Base-by-base conservation (phyloP, 768 basidiomycete species). In the Phanerodontia chrysosporium region DNA sequence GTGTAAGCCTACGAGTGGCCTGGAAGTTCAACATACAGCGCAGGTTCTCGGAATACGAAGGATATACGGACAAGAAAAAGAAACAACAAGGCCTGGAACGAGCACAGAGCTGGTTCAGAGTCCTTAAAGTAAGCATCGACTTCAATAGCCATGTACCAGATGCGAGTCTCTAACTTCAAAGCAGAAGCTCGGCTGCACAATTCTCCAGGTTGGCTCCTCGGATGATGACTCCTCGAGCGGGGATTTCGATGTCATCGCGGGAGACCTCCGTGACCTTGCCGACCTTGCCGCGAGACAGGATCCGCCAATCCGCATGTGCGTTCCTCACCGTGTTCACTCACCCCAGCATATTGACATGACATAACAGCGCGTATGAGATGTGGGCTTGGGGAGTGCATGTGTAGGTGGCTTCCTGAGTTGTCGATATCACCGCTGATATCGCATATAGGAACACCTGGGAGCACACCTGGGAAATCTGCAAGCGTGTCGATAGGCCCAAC, bases 351-450 rank as follows among this genome's bases (percentile, higher is more conserved):
- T 14, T n/a, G 54, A 29, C 22, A 13, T 10, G 49, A 7, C 18
- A 55, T 25, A 25, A 42, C 49, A 72, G 70, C 21, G 71, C 70
- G 28, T 72, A 72, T 36, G 70, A 72, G 59, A 64, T 70, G 67
- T 72, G 71, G 70, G 66, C 69, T 14, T 72, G 71, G 71, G 70
- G 69, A 12, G 58, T 54, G 3, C 65, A 72, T 58, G 66, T 70
- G 69, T 70, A 58, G 28, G 69, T 58, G 14, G 14, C 25, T 25
- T 28, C 39, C 13, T 8, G 28, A 45, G 27, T 28, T 18, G 18
- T 32, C 24, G n/a, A 4, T 7, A 39, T 29, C 1, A n/a, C 45
- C 14, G 6, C n/a, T 28, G 16, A 49, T 7, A 13, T 3, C 18
- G 49, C 24, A 36, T 29, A 13, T 35, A 70, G 68, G 7, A 70